These are phyloP conservation scores for Cymbomonas tetramitiformis DNA, from an alignment of 139 green algal genomes.

Conservation along the genomic window DNA sequence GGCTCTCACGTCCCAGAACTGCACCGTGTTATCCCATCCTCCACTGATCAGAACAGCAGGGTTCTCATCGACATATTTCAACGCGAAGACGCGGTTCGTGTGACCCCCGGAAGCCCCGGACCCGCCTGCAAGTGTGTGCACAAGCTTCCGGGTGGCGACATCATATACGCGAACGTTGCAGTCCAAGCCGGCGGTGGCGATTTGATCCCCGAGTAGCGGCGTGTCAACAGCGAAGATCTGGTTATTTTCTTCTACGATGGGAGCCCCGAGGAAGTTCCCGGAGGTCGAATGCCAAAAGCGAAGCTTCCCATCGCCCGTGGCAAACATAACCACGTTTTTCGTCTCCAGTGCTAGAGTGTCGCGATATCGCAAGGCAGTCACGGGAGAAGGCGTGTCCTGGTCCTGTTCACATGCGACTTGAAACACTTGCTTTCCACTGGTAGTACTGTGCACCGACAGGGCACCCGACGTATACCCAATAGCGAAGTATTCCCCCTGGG, in stretches of 20 bases:
- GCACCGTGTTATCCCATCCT: constrained; percentile 43
- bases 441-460: too few species aligned
- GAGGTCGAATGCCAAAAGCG: constrained; percentile 17
- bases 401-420: too few species aligned
- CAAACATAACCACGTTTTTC: too few species aligned
- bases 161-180: constrained; percentile 38
- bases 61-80: constrained; percentile 33
- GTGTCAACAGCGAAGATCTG: constrained; percentile 9
- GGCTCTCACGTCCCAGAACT: constrained; percentile 46
- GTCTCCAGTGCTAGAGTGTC: too few species aligned
- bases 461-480: too few species aligned
- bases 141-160: constrained; percentile 15
- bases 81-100: constrained; percentile 29
- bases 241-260: constrained; percentile 6
- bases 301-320: too few species aligned
- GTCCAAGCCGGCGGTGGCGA: constrained; percentile 32
- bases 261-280: background rate
- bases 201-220: constrained; percentile 7
- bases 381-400: too few species aligned
- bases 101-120: constrained; percentile 26
- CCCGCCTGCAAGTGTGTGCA: constrained; percentile 16
- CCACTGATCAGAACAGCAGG: constrained; percentile 34
- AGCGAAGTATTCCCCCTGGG: too few species aligned
- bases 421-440: too few species aligned
- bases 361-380: too few species aligned